A percentile compares a stretch with the other conserved stretches of the same genome.
phyloP scores from a whole-genome alignment of 1,139 yeast genomes.

The Sugiyamaella pinicola region DNA sequence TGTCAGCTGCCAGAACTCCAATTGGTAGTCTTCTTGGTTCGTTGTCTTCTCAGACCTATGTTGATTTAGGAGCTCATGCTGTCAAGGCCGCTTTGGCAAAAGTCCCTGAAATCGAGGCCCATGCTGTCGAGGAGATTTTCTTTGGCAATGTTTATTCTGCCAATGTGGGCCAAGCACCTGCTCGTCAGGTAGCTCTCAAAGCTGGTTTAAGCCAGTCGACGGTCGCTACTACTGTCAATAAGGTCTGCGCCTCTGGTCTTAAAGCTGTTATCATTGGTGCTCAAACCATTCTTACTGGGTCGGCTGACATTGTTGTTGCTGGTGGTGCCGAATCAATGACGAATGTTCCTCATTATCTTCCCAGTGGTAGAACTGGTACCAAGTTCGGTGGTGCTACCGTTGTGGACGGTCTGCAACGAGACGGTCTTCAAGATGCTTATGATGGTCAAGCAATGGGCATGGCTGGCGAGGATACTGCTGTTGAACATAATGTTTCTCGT shows the following conservation, averaged over 20 bases:
- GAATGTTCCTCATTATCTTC: constrained; percentile 90
- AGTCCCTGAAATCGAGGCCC: constrained; percentile 77
- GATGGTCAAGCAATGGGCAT: constrained; percentile 89
- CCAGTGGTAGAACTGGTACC: constrained; percentile 81
- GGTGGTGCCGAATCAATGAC: constrained; percentile 99
- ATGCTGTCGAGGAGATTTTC: constrained; percentile 80
- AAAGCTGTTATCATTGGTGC: constrained; percentile 90
- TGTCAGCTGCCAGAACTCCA: constrained; percentile 91
- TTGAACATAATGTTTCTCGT: constrained; percentile 65
- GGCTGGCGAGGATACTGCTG: constrained; percentile 94
- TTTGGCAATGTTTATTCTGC: constrained; percentile 95
- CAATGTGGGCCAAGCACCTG: constrained; percentile 95
- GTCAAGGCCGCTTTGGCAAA: constrained; percentile 82
- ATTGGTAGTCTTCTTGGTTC: constrained; percentile 91
- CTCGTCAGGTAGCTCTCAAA: constrained; percentile 92
- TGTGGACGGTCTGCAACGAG: constrained; percentile 87
- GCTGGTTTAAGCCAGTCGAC: constrained; percentile 80
- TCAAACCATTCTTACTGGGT: constrained; percentile 84
- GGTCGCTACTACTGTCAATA: constrained; percentile 88
- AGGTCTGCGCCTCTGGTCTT: constrained; percentile 97
- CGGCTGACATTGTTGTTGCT: constrained; percentile 89
- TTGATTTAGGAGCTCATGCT: constrained; percentile 89
- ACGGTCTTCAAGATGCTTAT: constrained; percentile 91
- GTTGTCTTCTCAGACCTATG: constrained; percentile 69
- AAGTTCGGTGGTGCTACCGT: constrained; percentile 80